Conservation (phyloP, 805 yeast species). For the Lachancea nothofagi region DNA sequence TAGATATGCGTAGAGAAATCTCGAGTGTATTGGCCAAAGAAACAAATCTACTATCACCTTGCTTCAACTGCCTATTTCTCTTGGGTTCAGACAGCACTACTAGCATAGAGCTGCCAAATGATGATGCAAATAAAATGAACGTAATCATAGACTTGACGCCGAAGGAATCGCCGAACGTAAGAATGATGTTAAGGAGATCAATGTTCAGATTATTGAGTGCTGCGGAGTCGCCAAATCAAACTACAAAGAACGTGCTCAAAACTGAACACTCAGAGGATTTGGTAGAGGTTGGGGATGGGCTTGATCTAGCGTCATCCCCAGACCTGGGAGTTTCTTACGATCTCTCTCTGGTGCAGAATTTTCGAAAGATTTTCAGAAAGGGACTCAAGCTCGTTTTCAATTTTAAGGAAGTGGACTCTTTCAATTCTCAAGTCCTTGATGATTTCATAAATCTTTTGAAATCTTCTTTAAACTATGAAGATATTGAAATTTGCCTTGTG, state of each 20-base stretch:
- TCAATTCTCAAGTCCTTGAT: slow-evolving; percentile 25
- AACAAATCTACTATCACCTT: slow-evolving; percentile 12
- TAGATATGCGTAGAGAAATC: slow-evolving; percentile 33
- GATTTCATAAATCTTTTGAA: slow-evolving; percentile 26
- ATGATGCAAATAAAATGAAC: slow-evolving; percentile 16
- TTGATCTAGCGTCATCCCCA: neutral
- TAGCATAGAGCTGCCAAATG: slow-evolving; percentile 33
- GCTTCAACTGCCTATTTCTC: slow-evolving; percentile 36
- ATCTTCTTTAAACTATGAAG: slow-evolving; percentile 25
- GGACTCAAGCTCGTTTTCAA: slow-evolving; percentile 28
- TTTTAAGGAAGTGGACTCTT: slow-evolving; percentile 32
- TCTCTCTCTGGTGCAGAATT: slow-evolving; percentile 30
- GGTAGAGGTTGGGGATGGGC: slow-evolving; percentile 4
- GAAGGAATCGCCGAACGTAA: slow-evolving; percentile 35
- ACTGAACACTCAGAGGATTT: slow-evolving; percentile 7
- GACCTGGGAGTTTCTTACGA: slow-evolving; percentile 23
- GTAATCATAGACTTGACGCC: slow-evolving; percentile 34
- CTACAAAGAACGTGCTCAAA: neutral
- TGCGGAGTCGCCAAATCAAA: slow-evolving; percentile 13
- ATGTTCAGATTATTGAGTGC: slow-evolving; percentile 30
- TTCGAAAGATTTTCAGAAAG: slow-evolving; percentile 23
- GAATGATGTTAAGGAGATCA: slow-evolving; percentile 33
- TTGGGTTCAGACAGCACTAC: slow-evolving; percentile 42
- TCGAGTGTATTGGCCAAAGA: slow-evolving; percentile 1
- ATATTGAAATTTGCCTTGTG: slow-evolving; percentile 26